phyloP scores from a whole-genome alignment of 2,329 filamentous ascomycete species.

The Zymoseptoria ardabiliae region DNA sequence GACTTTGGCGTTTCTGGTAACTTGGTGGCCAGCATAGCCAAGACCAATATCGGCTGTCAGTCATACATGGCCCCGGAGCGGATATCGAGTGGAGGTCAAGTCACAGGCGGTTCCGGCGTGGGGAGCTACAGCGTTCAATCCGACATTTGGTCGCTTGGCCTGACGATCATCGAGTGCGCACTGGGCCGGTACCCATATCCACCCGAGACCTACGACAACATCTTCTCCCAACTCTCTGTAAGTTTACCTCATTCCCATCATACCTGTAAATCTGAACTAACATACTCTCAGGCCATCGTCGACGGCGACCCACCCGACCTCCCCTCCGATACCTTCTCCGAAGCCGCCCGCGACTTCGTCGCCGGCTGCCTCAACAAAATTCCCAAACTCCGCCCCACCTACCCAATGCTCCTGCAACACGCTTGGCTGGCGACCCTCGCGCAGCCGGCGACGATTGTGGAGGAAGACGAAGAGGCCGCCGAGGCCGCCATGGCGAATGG shows the following conservation, averaged over 20 bases:
- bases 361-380: constrained; percentile 85
- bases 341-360: constrained; percentile 78
- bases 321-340: constrained; percentile 69
- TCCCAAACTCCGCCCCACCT: constrained; percentile 85
- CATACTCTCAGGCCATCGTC: constrained; percentile 71
- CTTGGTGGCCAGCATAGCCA: constrained; percentile 91
- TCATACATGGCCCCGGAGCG: constrained; percentile 98
- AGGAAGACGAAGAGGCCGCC: constrained; percentile 58
- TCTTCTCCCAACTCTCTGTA: constrained; percentile 94
- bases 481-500: constrained; percentile 25
- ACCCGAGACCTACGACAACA: constrained; percentile 94
- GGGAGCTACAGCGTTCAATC: constrained; percentile 97
- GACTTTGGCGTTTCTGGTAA: constrained; percentile 98
- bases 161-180: constrained; percentile 94
- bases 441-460: constrained; percentile 66
- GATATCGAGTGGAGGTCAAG: constrained; percentile 78
- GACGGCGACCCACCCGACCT: constrained; percentile 91
- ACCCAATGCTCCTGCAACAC: constrained; percentile 80
- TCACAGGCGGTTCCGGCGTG: constrained; percentile 60
- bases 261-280: constrained; percentile 8
- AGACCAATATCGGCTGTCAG: constrained; percentile 97
- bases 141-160: constrained; percentile 91
- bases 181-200: constrained; percentile 93
- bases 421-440: constrained; percentile 74
- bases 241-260: constrained; percentile 41